Percentiles rank a stretch among this genome's conserved stretches.
These are phyloP conservation scores for Fusarium pseudoanthophilum DNA, from an alignment of 2,329 filamentous ascomycete genomes.

Conservation along the genomic window DNA sequence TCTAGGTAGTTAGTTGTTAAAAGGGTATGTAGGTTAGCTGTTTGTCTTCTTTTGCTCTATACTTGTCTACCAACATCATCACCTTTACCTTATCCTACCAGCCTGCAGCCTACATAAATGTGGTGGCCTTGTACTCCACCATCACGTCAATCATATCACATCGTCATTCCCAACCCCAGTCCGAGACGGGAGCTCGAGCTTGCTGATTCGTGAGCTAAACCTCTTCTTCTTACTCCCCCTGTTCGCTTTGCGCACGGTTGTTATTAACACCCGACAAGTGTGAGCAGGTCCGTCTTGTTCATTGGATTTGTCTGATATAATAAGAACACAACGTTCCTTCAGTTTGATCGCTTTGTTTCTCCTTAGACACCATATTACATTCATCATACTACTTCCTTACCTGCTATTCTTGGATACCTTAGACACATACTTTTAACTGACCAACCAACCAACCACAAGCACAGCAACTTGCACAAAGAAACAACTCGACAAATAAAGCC, in stretches of 20 bases:
- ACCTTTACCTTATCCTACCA: neutral
- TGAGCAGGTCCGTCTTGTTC: constrained; percentile 10
- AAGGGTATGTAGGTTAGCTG: constrained; percentile 3
- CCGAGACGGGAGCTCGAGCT: constrained; percentile 31
- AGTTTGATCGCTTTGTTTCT: constrained; percentile 1
- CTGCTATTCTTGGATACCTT: neutral
- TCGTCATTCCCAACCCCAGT: constrained; percentile 40
- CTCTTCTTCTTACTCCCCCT: constrained; percentile 25
- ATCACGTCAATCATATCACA: constrained; percentile 42
- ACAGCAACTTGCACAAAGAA: constrained; percentile 10
- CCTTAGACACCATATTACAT: neutral
- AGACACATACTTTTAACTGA: constrained; percentile 10
- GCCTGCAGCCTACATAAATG: neutral
- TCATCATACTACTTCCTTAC: neutral
- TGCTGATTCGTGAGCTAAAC: constrained; percentile 33
- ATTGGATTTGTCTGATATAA: constrained; percentile 9
- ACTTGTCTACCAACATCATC: constrained; percentile 4
- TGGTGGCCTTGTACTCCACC: constrained; percentile 32
- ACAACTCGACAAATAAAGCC: constrained; percentile 3
- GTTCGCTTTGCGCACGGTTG: constrained; percentile 27
- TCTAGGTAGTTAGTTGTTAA: constrained; percentile 7
- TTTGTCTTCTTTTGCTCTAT: constrained; percentile 1
- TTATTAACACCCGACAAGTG: constrained; percentile 36
- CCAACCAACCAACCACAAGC: constrained; percentile 3
- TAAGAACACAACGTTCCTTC: constrained; percentile 5